Evolutionary conservation across 1,284 basidiomycete genomes (phyloP), one percentile per base, ranked within the genome.

Genomic region (Schizophyllum amplum): DNA sequence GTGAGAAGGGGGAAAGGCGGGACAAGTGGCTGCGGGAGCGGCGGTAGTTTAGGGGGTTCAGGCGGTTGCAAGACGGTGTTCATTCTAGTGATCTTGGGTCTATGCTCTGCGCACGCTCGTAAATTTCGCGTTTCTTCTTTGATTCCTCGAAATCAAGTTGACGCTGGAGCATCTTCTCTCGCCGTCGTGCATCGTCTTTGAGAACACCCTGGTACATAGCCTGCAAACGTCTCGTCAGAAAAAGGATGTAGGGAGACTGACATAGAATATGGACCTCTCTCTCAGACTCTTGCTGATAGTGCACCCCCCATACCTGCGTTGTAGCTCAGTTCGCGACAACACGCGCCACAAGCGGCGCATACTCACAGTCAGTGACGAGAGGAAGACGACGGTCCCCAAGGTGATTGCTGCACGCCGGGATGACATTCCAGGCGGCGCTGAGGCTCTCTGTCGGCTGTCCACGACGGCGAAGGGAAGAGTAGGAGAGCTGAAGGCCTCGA

Each of bases 121-220:
- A 91, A 20, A 83, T 53, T 60, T 81, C 83, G 25, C 84, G 78
- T 67, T 84, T 90, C 63, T 74, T 73, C 61, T 76, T 71, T 0
- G 87, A 90, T 57, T 83, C 81, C 53, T 80, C 73, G n/a, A 90
- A 71, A 0, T 87, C 84, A 53, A 78, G 77, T 66, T 87, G 77
- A 55, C 89, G 76, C 67, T 87, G 80, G 50, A 65, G 74, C 77
- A 82, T 82, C 71, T 93, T 93, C 64, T 86, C 82, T 60, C 71
- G 75, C 59, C 89, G 75, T 26, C 94, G 84, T 62, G 85, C 90
- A 64, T 96, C 92, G 68, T 97, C 94, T 52, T 85, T 82, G 47
- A 97, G 64, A 0, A 97, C 92, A 25, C 94, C 94, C 67, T 87
- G 80, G 68, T 89, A 96, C 94, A 97, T 97, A 20, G 77, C 86